Base-by-base conservation (phyloP, 257 asterid species). In the Przewalskia tangutica region DNA sequence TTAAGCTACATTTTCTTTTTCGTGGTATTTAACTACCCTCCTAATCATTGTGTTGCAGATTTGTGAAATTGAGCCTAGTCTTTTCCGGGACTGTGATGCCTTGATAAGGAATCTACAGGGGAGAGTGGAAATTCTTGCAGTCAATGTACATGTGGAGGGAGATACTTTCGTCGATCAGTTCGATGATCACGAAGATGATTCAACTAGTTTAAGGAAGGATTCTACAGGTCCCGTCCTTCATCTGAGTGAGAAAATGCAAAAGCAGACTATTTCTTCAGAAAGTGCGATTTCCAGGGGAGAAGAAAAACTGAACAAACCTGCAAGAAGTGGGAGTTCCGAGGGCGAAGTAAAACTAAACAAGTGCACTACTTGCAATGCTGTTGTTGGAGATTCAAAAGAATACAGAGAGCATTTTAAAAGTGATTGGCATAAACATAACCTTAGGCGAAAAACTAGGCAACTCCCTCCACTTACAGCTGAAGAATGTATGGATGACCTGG, bases 401-500 rank as follows among this genome's bases (percentile, higher is more conserved):
- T 95, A 92, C 83, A 89, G 99, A 63, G 97, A 92, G 85, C 99
- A 94, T 86, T 95, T 91, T 82, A 95, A 95, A 94, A 91, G 97
- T 46, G 99, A 95, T 4, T 95, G 99, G 98, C 98, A 95, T 86
- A 95, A 92, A n/a, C n/a, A 95, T 70, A 95, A 94, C 78, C 85
- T 94, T 27, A 89, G 93, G 91, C 87, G 97, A 50, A 95, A 95
- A 83, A 92, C 92, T 17, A 89, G 92, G 87, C 95, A 92, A 78
- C 98, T 95, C 23, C 89, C 94, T 80, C 97, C 99, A 46, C 95
- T 95, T 63, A 83, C 93, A 63, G 93, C 93, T 17, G 98, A 94
- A 48, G 98, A 95, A 87, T 92, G 99, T 84, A 48, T 84, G 84
- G 92, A 86, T 18, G 99, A 95, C 81, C 12, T 90, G 85, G 97